These are phyloP conservation scores for Alternaria atra DNA, from an alignment of 2,329 filamentous ascomycete genomes.

Conservation along the genomic window DNA sequence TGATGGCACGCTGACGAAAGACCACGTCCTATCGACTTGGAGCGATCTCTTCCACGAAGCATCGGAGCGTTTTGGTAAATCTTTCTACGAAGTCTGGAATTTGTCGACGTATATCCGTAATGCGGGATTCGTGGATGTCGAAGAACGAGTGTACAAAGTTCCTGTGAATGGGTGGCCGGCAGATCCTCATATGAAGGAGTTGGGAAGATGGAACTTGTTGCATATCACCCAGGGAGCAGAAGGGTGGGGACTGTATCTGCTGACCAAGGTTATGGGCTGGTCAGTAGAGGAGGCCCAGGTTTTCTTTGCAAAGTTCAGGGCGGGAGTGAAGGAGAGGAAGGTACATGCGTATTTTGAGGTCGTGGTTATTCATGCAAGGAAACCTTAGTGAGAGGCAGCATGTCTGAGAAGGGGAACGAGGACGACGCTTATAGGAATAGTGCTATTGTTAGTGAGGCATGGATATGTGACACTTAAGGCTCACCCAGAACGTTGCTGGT, in stretches of 20 bases:
- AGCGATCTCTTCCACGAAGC: constrained; percentile 39
- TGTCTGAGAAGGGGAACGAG: background rate
- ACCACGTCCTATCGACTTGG: constrained; percentile 40
- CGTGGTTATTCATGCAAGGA: constrained; percentile 26
- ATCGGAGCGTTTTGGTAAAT: constrained; percentile 31
- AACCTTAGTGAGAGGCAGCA: constrained; percentile 7
- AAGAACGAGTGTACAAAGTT: constrained; percentile 41
- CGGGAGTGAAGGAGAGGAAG: constrained; percentile 41
- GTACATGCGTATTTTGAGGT: constrained; percentile 47
- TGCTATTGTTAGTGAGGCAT: background rate
- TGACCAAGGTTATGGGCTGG: constrained; percentile 45
- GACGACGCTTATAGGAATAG: too few relatives aligned
- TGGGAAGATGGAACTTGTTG: constrained; percentile 44
- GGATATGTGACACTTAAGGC: background rate
- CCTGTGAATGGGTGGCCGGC: constrained; percentile 41
- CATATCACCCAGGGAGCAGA: constrained; percentile 40
- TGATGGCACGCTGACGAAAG: constrained; percentile 48
- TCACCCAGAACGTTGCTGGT: background rate
- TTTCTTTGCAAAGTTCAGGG: constrained; percentile 48
- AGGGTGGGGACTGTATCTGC: constrained; percentile 40
- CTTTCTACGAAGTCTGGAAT: constrained; percentile 40
- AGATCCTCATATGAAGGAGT: constrained; percentile 43
- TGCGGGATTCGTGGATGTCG: constrained; percentile 38
- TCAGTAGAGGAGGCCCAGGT: constrained; percentile 56
- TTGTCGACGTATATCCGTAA: constrained; percentile 36